Evolutionary conservation across 108 stramenopile species (phyloP).

Genomic region (Mayamaea pseudoterrestris): DNA sequence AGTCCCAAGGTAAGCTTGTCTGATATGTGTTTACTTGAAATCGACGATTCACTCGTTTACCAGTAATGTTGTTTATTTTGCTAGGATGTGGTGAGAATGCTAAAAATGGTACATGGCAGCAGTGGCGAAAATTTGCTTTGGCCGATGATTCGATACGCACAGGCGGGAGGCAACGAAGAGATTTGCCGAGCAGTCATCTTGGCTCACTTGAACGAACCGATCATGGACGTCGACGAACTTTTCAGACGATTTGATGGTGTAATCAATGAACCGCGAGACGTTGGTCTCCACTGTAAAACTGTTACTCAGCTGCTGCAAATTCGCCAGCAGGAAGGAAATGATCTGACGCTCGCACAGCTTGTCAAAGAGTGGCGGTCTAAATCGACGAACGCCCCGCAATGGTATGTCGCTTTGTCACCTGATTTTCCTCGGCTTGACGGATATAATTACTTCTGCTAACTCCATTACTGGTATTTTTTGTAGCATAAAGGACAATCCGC

Average conservation of each 20-base stretch:
- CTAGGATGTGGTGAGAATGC: constrained; percentile 67
- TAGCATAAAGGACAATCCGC: constrained; percentile 55
- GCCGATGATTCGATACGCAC: constrained; percentile 68
- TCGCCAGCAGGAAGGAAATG: constrained; percentile 19
- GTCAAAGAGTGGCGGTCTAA: constrained; percentile 65
- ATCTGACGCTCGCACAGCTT: constrained; percentile 51
- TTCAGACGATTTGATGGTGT: constrained; percentile 13
- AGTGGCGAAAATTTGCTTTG: constrained; percentile 32
- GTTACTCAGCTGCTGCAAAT: constrained; percentile 29
- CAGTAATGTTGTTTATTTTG: no score
- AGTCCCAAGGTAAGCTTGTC: constrained; percentile 12
- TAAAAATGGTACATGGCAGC: constrained; percentile 57
- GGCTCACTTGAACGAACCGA: constrained; percentile 56
- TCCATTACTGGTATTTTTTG: constrained; percentile 8
- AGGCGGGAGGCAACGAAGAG: constrained; percentile 49
- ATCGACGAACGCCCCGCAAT: constrained; percentile 21
- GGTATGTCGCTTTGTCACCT: constrained; percentile 11
- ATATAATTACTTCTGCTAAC: constrained; percentile 4
- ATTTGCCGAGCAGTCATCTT: constrained; percentile 53
- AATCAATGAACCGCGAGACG: constrained; percentile 28
- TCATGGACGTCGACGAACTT: background rate
- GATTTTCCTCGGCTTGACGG: background rate
- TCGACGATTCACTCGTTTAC: background rate
- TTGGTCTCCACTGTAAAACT: constrained; percentile 47
- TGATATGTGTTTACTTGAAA: background rate